Conservation (phyloP, 2,329 filamentous ascomycete genomes). For the Endocalyx cinctus region DNA sequence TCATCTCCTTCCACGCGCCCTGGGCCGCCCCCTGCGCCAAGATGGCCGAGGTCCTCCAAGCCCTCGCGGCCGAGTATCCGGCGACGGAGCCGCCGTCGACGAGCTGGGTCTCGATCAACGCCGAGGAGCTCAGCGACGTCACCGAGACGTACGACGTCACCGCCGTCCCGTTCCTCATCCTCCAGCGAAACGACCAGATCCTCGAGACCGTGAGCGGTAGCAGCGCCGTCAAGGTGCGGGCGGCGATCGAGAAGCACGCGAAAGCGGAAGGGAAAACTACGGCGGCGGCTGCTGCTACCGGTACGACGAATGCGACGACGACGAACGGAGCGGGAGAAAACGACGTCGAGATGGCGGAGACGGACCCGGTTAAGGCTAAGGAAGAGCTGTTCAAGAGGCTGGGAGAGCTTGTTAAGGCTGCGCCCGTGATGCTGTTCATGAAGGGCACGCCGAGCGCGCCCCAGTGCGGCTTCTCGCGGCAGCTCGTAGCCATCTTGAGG, state of each 20-base stretch:
- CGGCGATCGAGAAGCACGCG: conserved; percentile 79
- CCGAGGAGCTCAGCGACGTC: conserved; percentile 88
- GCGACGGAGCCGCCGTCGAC: conserved; percentile 60
- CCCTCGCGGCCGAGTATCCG: conserved; percentile 83
- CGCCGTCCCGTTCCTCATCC: conserved; percentile 86
- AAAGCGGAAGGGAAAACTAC: conserved; percentile 37
- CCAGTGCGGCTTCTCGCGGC: conserved; percentile 89
- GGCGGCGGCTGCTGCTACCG: conserved; percentile 31
- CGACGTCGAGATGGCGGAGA: conserved; percentile 25
- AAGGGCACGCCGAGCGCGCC: conserved; percentile 87
- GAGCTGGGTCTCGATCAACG: conserved; percentile 86
- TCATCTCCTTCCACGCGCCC: conserved; percentile 92
- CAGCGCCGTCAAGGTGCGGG: conserved; percentile 79
- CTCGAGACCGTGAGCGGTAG: conserved; percentile 86
- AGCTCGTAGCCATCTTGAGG: conserved; percentile 79
- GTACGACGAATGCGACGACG: conserved; percentile 32
- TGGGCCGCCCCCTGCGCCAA: conserved; percentile 96
- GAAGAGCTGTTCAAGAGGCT: conserved; percentile 82
- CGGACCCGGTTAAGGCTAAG: conserved; percentile 59
- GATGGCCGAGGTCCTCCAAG: conserved; percentile 81
- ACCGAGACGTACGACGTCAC: conserved; percentile 92
- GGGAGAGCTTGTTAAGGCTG: conserved; percentile 83
- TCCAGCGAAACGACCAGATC: conserved; percentile 69
- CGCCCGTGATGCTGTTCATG: conserved; percentile 98
- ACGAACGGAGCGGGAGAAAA: not conserved